Percentiles rank a stretch among this genome's conserved stretches.
These are phyloP conservation scores for Coniochaeta ligniaria DNA, from an alignment of 2,329 filamentous ascomycete species.

Conservation along the genomic window DNA sequence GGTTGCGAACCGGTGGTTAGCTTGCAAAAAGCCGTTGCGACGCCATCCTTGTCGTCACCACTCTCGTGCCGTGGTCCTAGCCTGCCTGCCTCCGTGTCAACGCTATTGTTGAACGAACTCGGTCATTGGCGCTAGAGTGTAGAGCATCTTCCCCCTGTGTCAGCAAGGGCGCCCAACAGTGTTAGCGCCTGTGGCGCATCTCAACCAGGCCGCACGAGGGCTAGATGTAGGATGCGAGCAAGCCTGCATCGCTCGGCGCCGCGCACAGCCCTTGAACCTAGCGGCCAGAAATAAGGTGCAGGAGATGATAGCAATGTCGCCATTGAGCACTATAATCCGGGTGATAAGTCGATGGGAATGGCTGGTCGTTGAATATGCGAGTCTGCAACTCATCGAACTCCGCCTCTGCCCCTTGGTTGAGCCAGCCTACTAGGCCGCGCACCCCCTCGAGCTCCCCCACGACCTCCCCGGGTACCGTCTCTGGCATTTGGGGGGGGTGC, in stretches of 20 bases:
- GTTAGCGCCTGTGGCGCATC: too few species aligned
- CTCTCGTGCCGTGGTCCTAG: conserved; percentile 31
- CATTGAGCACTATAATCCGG: background rate
- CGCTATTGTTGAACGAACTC: conserved; percentile 29
- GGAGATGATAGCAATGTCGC: background rate
- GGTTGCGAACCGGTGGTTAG: background rate
- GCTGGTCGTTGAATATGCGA: background rate
- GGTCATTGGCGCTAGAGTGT: background rate
- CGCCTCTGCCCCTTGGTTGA: conserved; percentile 36
- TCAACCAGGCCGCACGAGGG: background rate
- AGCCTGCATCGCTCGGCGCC: background rate
- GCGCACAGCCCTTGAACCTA: background rate
- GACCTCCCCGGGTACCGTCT: conserved; percentile 26
- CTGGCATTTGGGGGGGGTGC: conserved; percentile 30
- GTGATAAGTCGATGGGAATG: background rate
- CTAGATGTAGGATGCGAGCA: background rate
- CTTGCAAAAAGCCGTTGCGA: background rate
- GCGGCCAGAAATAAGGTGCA: background rate
- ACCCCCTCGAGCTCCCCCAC: conserved; percentile 22
- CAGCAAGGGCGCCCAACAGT: background rate
- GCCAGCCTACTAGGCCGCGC: conserved; percentile 36
- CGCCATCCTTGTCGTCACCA: background rate
- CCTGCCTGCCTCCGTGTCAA: conserved; percentile 86
- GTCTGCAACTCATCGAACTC: background rate
- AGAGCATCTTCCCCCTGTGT: background rate